Evolutionary conservation across 257 asterid species (phyloP).

Genomic region (Gentiana straminea): DNA sequence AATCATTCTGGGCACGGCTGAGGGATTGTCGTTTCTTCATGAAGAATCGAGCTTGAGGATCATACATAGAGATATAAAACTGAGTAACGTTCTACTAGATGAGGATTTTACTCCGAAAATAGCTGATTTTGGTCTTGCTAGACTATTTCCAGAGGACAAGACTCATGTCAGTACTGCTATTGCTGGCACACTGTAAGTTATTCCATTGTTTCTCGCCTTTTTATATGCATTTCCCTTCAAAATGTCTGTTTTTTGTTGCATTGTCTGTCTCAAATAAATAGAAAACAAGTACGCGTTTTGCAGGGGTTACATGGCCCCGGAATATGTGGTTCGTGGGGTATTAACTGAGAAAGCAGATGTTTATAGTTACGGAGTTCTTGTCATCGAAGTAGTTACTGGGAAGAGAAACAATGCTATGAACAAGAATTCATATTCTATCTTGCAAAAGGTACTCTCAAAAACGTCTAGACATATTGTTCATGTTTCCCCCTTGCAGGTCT

Average conservation of each 20-base stretch:
- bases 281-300: neutral
- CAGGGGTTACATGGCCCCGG: constrained; percentile 88
- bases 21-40: constrained; percentile 64
- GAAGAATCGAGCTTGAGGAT: constrained; percentile 43
- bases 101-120: constrained; percentile 45
- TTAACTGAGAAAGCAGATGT: constrained; percentile 67
- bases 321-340: constrained; percentile 52
- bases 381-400: constrained; percentile 46
- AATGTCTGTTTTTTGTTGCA: neutral
- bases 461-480: neutral
- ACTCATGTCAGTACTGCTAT: constrained; percentile 55
- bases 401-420: constrained; percentile 28
- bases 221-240: neutral
- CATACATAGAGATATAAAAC: constrained; percentile 61
- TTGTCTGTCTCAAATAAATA: no score
- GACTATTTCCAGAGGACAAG: constrained; percentile 51
- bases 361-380: constrained; percentile 59
- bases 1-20: constrained; percentile 52
- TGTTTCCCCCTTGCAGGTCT: neutral
- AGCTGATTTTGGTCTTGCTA: constrained; percentile 71
- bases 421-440: constrained; percentile 26
- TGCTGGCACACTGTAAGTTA: constrained; percentile 67
- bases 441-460: constrained; percentile 35
- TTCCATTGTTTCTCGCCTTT: neutral
- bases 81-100: constrained; percentile 53